phyloP scores from a whole-genome alignment of 169 alveolate genomes.

The Pseudocohnilembus persalinus region DNA sequence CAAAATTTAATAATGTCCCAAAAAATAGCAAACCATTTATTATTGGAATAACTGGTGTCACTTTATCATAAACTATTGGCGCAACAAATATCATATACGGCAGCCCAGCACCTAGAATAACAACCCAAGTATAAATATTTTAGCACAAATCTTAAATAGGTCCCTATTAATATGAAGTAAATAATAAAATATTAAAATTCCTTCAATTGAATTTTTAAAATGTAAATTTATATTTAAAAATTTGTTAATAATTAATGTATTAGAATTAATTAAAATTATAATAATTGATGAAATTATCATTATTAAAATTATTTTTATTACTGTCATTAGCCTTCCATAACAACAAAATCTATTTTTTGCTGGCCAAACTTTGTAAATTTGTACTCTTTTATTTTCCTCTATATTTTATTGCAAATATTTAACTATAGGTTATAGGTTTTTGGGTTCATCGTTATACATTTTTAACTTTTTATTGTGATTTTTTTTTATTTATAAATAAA shows the following conservation, averaged over 20 bases:
- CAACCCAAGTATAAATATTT: slow-evolving; percentile 32
- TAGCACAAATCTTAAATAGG: slow-evolving; percentile 40
- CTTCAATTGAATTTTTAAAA: too few species aligned
- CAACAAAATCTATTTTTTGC: slow-evolving; percentile 58
- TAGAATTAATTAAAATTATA: too few species aligned
- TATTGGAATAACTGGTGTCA: slow-evolving; percentile 16
- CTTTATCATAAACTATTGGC: not conserved
- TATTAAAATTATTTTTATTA: too few species aligned
- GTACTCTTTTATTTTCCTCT: not conserved
- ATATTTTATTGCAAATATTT: not conserved
- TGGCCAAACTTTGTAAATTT: slow-evolving; percentile 42
- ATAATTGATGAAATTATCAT: not conserved
- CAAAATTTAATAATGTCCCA: slow-evolving; percentile 19
- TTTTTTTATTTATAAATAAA: too few species aligned
- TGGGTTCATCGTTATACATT: not conserved
- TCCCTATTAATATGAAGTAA: slow-evolving; percentile 29
- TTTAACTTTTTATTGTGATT: too few species aligned
- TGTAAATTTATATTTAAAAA: too few species aligned
- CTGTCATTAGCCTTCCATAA: slow-evolving; percentile 52
- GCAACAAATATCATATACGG: slow-evolving; percentile 15
- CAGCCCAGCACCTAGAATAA: slow-evolving; percentile 7
- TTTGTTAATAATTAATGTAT: too few species aligned
- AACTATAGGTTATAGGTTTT: not conserved
- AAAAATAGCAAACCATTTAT: slow-evolving; percentile 9
- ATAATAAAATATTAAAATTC: too few species aligned